Evolutionary conservation across 768 basidiomycete species (phyloP).

Genomic region (Leccinum longicurvipes): DNA sequence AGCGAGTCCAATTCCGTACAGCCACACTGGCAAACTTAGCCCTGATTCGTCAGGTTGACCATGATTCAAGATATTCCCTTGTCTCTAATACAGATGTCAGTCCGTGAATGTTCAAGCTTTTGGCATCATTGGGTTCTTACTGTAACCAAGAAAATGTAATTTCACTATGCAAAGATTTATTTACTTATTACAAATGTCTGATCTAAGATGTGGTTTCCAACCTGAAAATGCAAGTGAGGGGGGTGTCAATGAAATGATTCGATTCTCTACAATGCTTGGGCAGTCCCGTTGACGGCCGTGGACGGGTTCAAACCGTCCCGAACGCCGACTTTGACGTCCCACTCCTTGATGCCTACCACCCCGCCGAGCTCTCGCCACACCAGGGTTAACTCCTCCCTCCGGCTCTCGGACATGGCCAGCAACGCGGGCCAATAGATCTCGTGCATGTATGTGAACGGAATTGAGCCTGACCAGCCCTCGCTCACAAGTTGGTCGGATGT

Average conservation of each 20-base stretch:
- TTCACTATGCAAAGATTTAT: background rate
- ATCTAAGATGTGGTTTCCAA: background rate
- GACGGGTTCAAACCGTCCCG: slow-evolving; percentile 12
- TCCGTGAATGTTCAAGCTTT: no score
- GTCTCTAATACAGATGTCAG: no score
- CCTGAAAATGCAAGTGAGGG: no score
- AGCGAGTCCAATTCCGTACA: no score
- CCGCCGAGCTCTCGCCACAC: slow-evolving; percentile 71
- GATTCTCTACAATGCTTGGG: slow-evolving; percentile 8
- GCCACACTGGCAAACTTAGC: no score
- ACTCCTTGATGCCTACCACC: slow-evolving; percentile 70
- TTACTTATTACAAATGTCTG: background rate
- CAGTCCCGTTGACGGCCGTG: background rate
- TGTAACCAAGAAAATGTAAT: background rate
- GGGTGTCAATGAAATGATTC: background rate
- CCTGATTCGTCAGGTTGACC: no score
- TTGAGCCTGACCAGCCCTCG: slow-evolving; percentile 66
- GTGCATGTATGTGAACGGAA: slow-evolving; percentile 71
- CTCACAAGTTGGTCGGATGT: slow-evolving; percentile 65
- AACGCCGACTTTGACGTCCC: slow-evolving; percentile 59
- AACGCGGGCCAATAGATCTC: slow-evolving; percentile 72
- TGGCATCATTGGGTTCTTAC: no score
- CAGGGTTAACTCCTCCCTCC: slow-evolving; percentile 46
- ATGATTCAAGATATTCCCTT: background rate
- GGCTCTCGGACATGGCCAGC: slow-evolving; percentile 49